These are phyloP conservation scores for Lecanicillium sp. DNA, from an alignment of 2,329 filamentous ascomycete genomes.

Conservation along the genomic window DNA sequence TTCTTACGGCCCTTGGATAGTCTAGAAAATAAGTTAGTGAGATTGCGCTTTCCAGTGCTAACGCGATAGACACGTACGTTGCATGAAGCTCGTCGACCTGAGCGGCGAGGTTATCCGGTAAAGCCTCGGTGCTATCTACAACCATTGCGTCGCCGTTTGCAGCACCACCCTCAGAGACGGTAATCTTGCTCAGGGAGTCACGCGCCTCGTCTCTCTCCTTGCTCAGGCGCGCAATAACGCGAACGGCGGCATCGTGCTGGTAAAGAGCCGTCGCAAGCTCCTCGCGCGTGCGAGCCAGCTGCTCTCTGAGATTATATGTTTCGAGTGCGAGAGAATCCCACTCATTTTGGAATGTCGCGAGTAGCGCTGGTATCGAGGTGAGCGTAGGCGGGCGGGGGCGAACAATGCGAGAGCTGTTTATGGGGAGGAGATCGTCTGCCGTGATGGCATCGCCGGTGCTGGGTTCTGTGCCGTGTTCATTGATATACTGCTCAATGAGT, in stretches of 20 bases:
- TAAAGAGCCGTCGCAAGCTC: conserved; percentile 92
- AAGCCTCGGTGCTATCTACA: conserved; percentile 64
- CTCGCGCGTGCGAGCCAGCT: conserved; percentile 81
- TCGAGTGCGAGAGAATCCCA: conserved; percentile 93
- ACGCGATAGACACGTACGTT: conserved; percentile 45
- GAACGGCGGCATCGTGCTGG: conserved; percentile 92
- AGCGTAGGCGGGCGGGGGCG: conserved; percentile 85
- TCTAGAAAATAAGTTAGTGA: conserved; percentile 34
- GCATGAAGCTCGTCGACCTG: conserved; percentile 75
- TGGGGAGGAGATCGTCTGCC: conserved; percentile 74
- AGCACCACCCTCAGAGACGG: conserved; percentile 50
- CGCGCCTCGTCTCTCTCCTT: conserved; percentile 88
- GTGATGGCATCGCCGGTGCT: conserved; percentile 79
- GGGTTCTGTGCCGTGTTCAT: conserved; percentile 87
- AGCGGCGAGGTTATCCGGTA: conserved; percentile 63
- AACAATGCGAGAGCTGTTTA: conserved; percentile 77
- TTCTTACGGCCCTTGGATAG: conserved; percentile 85
- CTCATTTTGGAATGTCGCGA: conserved; percentile 94
- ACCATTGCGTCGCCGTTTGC: conserved; percentile 80
- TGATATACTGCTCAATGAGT: conserved; percentile 88
- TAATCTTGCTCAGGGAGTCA: conserved; percentile 78
- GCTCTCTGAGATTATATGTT: conserved; percentile 83
- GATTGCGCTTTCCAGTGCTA: conserved; percentile 6
- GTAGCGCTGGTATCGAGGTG: conserved; percentile 90
- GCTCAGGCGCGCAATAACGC: conserved; percentile 87